These are phyloP conservation scores for Didymellaceae sp. DNA, from an alignment of 2,329 filamentous ascomycete genomes.

Conservation along the genomic window DNA sequence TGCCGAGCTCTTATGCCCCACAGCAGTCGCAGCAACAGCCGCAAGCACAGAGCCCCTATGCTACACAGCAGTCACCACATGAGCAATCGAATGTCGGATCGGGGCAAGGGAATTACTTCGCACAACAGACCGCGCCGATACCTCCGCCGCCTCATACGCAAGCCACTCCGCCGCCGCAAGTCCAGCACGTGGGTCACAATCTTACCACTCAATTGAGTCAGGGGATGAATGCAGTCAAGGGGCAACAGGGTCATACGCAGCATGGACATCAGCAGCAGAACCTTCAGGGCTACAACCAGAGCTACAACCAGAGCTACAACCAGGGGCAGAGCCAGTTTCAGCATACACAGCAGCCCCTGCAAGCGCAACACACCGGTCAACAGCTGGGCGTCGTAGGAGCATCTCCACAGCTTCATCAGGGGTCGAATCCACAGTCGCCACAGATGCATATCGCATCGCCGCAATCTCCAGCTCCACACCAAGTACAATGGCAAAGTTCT, in stretches of 20 bases:
- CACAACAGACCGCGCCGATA: conserved; percentile 23
- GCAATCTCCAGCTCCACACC: conserved; percentile 11
- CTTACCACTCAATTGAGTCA: conserved; percentile 20
- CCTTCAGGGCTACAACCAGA: conserved; percentile 1
- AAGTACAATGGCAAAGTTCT: conserved; percentile 16
- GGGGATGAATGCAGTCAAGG: conserved; percentile 10
- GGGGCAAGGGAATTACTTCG: too few species aligned
- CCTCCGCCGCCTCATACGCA: conserved; percentile 21
- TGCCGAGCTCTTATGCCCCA: conserved; percentile 26
- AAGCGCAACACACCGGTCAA: conserved; percentile 26
- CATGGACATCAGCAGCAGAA: conserved; percentile 22
- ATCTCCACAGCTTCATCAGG: conserved; percentile 11
- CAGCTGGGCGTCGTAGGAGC: conserved; percentile 36
- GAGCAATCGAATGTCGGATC: too few species aligned
- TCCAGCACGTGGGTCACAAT: conserved; percentile 20
- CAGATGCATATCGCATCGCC: conserved; percentile 21
- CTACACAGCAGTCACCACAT: conserved; percentile 25
- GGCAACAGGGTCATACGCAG: conserved; percentile 16
- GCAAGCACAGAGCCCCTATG: conserved; percentile 38
- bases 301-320: neutral
- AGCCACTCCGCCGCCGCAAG: conserved; percentile 24
- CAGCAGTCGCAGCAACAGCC: conserved; percentile 38
- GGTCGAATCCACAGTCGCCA: conserved; percentile 19
- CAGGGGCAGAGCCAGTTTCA: conserved; percentile 19
- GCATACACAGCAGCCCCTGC: conserved; percentile 17